Percentiles rank a stretch among this genome's conserved stretches.
Conservation (phyloP, 2,329 filamentous ascomycete genomes). For the Eutypella sp. region DNA sequence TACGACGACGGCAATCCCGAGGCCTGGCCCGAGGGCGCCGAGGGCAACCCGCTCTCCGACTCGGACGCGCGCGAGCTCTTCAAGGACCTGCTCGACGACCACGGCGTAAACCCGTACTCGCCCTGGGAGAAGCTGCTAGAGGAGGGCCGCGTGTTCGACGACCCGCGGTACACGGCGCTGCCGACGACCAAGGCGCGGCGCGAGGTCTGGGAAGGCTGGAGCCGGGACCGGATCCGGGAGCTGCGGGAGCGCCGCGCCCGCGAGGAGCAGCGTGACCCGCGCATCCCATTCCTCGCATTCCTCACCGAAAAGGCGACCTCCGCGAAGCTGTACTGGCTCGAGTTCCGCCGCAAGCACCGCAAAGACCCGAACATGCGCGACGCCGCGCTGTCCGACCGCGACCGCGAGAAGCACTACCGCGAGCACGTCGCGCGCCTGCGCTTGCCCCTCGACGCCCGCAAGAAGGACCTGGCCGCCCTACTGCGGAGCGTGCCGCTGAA, state of each 20-base stretch:
- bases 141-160: conserved; percentile 75
- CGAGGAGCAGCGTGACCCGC: conserved; percentile 77
- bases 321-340: conserved; percentile 90
- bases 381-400: conserved; percentile 64
- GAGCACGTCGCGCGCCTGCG: conserved; percentile 67
- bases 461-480: conserved; percentile 62
- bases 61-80: conserved; percentile 76
- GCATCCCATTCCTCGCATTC: conserved; percentile 76
- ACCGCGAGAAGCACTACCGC: conserved; percentile 74
- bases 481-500: conserved; percentile 57
- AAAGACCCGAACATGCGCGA: conserved; percentile 79
- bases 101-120: conserved; percentile 76
- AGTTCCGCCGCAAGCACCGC: conserved; percentile 88
- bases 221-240: conserved; percentile 66
- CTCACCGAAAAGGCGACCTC: conserved; percentile 73
- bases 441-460: conserved; percentile 59
- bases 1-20: conserved; percentile 62
- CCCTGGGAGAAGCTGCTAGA: conserved; percentile 89
- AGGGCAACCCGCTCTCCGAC: conserved; percentile 65
- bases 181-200: conserved; percentile 74
- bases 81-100: conserved; percentile 80
- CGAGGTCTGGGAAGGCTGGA: conserved; percentile 83
- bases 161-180: conserved; percentile 80
- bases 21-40: conserved; percentile 65
- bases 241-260: conserved; percentile 68